Conservation (phyloP, 495 filamentous ascomycete genomes). For the Penicillium pulvis region DNA sequence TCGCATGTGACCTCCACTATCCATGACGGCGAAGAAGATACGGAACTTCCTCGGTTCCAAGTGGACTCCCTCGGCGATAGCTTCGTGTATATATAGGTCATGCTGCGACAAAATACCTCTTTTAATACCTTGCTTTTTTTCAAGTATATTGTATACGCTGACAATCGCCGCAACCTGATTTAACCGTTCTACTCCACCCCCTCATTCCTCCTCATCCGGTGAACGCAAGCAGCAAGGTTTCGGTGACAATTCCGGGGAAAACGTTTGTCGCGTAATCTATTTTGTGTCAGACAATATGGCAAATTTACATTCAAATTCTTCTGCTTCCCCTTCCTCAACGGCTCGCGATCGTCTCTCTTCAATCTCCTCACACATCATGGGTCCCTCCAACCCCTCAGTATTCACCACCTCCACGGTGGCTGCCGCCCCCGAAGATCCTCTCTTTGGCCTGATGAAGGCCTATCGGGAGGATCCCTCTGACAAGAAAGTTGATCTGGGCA, state of each 20-base stretch:
- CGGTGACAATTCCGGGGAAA: conserved; percentile 30
- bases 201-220: conserved; percentile 33
- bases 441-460: conserved; percentile 91
- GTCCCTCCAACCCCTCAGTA: conserved; percentile 53
- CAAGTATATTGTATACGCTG: neutral
- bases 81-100: conserved; percentile 1
- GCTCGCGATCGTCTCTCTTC: conserved; percentile 43
- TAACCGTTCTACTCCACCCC: conserved; percentile 22
- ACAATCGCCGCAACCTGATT: conserved; percentile 16
- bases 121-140: too few relatives aligned
- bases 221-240: conserved; percentile 36
- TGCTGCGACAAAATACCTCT: too few relatives aligned
- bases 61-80: conserved; percentile 1
- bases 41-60: conserved; percentile 17
- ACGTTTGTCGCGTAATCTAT: conserved; percentile 4
- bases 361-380: conserved; percentile 51
- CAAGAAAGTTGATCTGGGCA: conserved; percentile 93
- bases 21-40: conserved; percentile 14
- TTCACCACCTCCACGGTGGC: conserved; percentile 82
- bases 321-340: conserved; percentile 25
- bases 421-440: conserved; percentile 89
- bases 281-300: conserved; percentile 16
- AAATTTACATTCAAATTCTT: conserved; percentile 17
- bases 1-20: conserved; percentile 20
- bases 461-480: conserved; percentile 81